phyloP scores from a whole-genome alignment of 176 grass and related monocot genomes.

The Elymus sibiricus region DNA sequence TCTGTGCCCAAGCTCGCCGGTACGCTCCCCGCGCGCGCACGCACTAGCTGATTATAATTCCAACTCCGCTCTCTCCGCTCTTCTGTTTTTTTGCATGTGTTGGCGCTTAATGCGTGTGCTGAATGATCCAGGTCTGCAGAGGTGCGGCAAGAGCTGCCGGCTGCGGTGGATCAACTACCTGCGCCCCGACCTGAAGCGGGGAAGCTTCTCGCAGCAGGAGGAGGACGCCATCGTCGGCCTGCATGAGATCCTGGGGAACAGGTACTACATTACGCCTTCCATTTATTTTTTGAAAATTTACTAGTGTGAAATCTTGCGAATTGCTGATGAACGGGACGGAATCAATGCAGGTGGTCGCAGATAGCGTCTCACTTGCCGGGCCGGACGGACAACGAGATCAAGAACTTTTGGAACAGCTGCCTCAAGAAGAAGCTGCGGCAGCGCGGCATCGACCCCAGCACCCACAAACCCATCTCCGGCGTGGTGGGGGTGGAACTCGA shows the following conservation, averaged over 20 bases:
- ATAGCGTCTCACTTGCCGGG: constrained; percentile 82
- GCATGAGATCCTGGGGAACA: constrained; percentile 80
- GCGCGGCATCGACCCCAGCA: constrained; percentile 71
- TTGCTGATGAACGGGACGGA: neutral
- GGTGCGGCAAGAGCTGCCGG: constrained; percentile 92
- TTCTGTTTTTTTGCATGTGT: neutral
- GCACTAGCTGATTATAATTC: neutral
- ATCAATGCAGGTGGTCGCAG: constrained; percentile 70
- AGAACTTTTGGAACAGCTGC: constrained; percentile 92
- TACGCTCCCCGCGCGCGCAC: neutral
- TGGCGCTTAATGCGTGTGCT: neutral
- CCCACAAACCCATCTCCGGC: constrained; percentile 54
- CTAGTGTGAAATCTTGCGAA: neutral
- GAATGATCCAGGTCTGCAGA: constrained; percentile 60
- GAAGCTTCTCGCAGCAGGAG: constrained; percentile 92
- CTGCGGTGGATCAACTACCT: constrained; percentile 95
- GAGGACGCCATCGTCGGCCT: constrained; percentile 74
- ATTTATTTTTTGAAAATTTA: neutral
- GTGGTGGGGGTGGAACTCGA: neutral
- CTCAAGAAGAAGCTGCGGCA: constrained; percentile 91
- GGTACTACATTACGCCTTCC: constrained; percentile 36
- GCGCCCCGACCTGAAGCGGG: constrained; percentile 81
- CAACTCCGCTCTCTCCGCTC: neutral
- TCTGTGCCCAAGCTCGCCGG: constrained; percentile 82
- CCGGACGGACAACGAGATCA: constrained; percentile 92